phyloP scores from a whole-genome alignment of 148 eudicot genomes.

The Rhododendron molle region DNA sequence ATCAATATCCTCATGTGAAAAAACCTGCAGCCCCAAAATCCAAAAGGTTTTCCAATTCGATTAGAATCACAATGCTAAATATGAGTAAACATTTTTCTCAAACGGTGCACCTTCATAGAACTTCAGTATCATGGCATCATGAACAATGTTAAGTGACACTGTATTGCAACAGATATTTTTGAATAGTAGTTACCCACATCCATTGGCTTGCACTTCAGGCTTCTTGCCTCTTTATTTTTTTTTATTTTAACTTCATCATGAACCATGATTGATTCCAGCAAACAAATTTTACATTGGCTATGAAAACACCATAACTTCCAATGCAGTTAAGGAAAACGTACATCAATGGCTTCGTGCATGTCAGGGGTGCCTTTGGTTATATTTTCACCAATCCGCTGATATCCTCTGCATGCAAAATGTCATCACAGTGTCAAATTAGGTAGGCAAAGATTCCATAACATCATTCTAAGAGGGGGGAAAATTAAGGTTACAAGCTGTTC shows the following conservation, averaged over 20 bases:
- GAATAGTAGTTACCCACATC: background rate
- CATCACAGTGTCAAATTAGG: background rate
- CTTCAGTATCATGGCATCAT: background rate
- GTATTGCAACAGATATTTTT: background rate
- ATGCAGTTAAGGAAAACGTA: conserved; percentile 31
- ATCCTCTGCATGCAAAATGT: conserved; percentile 59
- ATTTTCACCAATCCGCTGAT: conserved; percentile 87
- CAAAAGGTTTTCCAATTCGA: background rate
- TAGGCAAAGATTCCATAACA: background rate
- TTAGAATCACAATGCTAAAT: background rate
- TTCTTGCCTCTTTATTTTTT: background rate
- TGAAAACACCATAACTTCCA: background rate
- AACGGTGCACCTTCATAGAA: background rate
- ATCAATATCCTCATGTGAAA: background rate
- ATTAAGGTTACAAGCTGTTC: background rate
- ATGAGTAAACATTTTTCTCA: background rate
- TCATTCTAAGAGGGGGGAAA: background rate
- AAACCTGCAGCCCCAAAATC: background rate
- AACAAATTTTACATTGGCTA: background rate
- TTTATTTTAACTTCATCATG: background rate
- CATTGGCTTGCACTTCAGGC: background rate
- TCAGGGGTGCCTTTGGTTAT: conserved; percentile 90
- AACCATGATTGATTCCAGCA: background rate
- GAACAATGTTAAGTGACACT: background rate
- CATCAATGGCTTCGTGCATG: conserved; percentile 96